Base-by-base conservation (phyloP, 208 protist species). In the Lotmaria passim region DNA sequence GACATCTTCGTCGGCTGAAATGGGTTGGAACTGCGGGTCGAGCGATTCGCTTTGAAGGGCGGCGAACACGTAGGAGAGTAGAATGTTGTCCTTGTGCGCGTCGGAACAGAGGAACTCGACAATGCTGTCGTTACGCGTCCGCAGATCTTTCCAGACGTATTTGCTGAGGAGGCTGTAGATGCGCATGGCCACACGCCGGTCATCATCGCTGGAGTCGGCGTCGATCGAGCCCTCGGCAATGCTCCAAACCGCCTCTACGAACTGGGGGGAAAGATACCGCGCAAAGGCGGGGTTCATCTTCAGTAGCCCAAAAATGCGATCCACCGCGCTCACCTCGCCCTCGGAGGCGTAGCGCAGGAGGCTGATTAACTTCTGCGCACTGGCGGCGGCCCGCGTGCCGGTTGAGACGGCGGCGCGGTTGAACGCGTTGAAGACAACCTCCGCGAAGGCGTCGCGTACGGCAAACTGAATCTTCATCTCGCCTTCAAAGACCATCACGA, bases 391-490 rank as follows among this genome's bases (percentile, higher is more conserved):
- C 21, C 86, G 73, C 31, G 85, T 86, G 10, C 82, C 63, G 3
- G 79, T 50, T 5, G 87, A 93, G 46, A 71, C 68, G n/a, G 85
- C 78, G 23, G 82, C 68, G 59, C 84, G 82, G 34, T 69, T 76
- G 55, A 95, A 91, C 8, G 86, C 73, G 52, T 70, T 79, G 68
- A 96, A 96, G 47, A 96, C 68, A 26, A 96, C 86, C 73, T 94
- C 89, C 4, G 79, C 69, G 79, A 96, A 95, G 0, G 92, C 92
- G 66, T 96, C 92, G 23, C 92, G 85, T 34, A 96, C 92, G 21
- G 92, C 86, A n/a, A 84, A 81, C 75, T 95, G 89, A 59, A 96
- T 93, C 64, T 95, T 94, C 30, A 91, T 61, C 72, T 96, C 92
- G 15, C 86, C 87, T 66, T 94, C 83, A 66, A 93, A 96, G 31